These are phyloP conservation scores for Aplosporella prunicola DNA, from an alignment of 2,329 filamentous ascomycete genomes.

Conservation along the genomic window DNA sequence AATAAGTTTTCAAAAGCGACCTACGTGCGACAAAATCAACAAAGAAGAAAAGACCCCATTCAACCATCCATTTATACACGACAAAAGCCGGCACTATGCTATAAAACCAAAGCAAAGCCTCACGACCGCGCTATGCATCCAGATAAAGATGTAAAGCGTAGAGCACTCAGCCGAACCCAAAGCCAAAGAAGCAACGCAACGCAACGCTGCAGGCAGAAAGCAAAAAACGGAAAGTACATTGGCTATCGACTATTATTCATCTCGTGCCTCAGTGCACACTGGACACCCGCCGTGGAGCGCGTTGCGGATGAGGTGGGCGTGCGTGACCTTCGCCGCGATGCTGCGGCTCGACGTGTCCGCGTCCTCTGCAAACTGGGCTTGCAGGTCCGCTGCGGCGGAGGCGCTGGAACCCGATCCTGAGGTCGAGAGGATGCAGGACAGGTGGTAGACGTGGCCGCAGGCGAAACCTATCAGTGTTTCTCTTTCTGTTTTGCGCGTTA, in stretches of 20 bases:
- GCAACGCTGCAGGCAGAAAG: no score
- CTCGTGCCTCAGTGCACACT: constrained; percentile 7
- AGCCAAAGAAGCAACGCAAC: no score
- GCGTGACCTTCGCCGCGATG: constrained; percentile 79
- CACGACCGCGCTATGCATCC: no score
- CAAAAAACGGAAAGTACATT: neutral
- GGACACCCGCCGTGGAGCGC: constrained; percentile 54
- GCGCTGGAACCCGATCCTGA: constrained; percentile 24
- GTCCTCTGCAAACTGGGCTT: constrained; percentile 30
- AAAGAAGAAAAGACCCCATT: no score
- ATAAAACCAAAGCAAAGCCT: no score
- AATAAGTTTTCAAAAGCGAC: no score
- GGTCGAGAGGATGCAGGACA: constrained; percentile 55
- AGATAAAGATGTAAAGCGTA: no score
- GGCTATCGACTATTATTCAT: neutral
- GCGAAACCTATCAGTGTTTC: constrained; percentile 72
- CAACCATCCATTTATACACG: no score
- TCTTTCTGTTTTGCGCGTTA: constrained; percentile 36
- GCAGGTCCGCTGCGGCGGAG: constrained; percentile 33
- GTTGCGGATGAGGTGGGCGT: constrained; percentile 67
- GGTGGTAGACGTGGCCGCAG: constrained; percentile 74
- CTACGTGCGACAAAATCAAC: no score
- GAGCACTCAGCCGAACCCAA: no score
- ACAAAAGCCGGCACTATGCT: no score
- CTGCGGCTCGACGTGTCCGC: constrained; percentile 46